These are phyloP conservation scores for Xylaria cubensis DNA, from an alignment of 495 filamentous ascomycete genomes.

Conservation along the genomic window DNA sequence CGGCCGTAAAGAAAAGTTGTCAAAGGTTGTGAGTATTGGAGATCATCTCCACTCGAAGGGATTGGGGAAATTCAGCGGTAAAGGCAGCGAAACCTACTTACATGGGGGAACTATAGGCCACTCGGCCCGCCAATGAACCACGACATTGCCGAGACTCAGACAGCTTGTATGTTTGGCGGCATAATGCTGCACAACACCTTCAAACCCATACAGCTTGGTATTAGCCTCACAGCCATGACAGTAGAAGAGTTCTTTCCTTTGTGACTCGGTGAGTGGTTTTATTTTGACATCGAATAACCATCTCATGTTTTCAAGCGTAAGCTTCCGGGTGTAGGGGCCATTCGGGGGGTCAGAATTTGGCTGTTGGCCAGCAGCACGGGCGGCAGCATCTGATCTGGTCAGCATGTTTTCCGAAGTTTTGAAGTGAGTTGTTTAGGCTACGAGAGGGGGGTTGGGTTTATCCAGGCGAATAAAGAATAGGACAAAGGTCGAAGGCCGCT, in stretches of 20 bases:
- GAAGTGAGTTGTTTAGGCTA: background rate
- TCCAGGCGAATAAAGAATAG: background rate
- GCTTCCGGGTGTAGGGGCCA: constrained; percentile 60
- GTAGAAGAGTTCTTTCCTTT: constrained; percentile 72
- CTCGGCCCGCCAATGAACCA: constrained; percentile 78
- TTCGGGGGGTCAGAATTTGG: constrained; percentile 54
- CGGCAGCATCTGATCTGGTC: constrained; percentile 40
- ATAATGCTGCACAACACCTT: constrained; percentile 80
- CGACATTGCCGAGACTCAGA: constrained; percentile 69
- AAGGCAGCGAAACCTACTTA: background rate
- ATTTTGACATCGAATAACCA: constrained; percentile 81
- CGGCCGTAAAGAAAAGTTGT: background rate
- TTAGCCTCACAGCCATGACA: constrained; percentile 71
- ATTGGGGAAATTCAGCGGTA: background rate
- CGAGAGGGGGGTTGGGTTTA: background rate
- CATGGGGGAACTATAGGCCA: constrained; percentile 78
- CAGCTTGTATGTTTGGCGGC: constrained; percentile 76
- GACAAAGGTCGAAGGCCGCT: background rate
- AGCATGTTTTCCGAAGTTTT: background rate
- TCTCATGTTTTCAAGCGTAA: constrained; percentile 85
- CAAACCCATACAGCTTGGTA: constrained; percentile 71
- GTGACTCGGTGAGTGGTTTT: constrained; percentile 65
- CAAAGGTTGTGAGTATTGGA: background rate
- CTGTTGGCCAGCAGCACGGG: constrained; percentile 50
- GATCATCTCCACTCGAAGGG: background rate